Base-by-base conservation (phyloP, 2,329 filamentous ascomycete genomes). In the Colletotrichum cereale region DNA sequence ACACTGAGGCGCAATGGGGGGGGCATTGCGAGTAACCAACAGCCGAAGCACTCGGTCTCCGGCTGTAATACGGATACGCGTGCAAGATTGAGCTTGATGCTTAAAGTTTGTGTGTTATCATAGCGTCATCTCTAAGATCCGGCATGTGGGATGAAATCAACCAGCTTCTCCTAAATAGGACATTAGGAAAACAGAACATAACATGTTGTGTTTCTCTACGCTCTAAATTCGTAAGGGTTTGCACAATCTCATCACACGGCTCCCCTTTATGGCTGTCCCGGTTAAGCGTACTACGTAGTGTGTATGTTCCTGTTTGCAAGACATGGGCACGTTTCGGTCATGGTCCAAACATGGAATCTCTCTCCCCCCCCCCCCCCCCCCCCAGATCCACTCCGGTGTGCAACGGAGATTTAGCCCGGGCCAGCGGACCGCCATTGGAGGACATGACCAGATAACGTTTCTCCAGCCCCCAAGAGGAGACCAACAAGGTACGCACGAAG, bases 391-490 rank as follows among this genome's bases (percentile, higher is more conserved):
- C 21, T 52, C 44, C 36, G n/a, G 38, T 24, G 40, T 12, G 5
- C 16, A 2, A 57, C 57, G 57, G 67, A 62, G 57, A 62, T 24
- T 8, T 18, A 36, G 42, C 10, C 8, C 24, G 2, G 44, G 6
- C 21, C 50, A n/a, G 42, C 26, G 26, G 18, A 12, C 21, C 31
- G 31, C 26, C 11, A 71, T 62, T 67, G 50, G 67, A 44, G 38
- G 53, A 70, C 26, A 8, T 24, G 38, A 16, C 26, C 5, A 31
- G 31, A 8, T 7, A 29, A 21, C 11, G n/a, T 24, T 53, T 36
- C 42, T 67, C 67, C 42, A 62, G 48, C 67, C 64, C 67, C 67
- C 42, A 50, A 36, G 67, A 71, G 42, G 29, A 18, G 4, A 40
- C 6, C 18, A 40, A 16, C 11, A 36, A 29, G 26, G 26, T 12